Conservation (phyloP, 192 early-diverging fungal species). For the Umbelopsis ramanniana region DNA sequence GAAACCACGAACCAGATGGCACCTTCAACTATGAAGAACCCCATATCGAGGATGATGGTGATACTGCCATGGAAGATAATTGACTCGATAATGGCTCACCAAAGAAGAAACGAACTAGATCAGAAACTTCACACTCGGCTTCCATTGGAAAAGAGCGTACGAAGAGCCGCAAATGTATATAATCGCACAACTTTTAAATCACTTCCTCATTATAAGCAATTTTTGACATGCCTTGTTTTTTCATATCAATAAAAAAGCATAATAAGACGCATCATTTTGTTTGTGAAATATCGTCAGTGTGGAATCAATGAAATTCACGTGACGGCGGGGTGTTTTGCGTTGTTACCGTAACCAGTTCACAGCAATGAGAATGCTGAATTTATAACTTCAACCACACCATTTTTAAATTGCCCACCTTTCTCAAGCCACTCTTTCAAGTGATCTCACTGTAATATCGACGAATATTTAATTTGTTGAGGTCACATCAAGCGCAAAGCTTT, state of each 20-base stretch:
- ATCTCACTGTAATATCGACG: background rate
- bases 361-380: too few relatives aligned
- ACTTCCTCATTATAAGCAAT: too few relatives aligned
- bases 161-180: background rate
- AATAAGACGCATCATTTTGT: too few relatives aligned
- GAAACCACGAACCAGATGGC: constrained; percentile 42
- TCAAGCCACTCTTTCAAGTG: background rate
- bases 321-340: too few relatives aligned
- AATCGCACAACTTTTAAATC: background rate
- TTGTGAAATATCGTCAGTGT: too few relatives aligned
- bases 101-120: background rate
- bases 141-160: background rate
- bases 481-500: background rate
- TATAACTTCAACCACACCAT: background rate
- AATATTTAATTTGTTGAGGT: background rate
- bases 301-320: too few relatives aligned
- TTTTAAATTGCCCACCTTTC: background rate
- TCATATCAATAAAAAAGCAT: too few relatives aligned
- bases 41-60: constrained; percentile 30
- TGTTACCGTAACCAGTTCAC: too few relatives aligned
- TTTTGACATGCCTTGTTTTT: too few relatives aligned
- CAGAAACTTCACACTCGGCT: background rate
- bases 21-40: constrained; percentile 36
- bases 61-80: constrained; percentile 34
- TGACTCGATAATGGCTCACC: background rate